Base-by-base conservation (phyloP, 2,329 filamentous ascomycete genomes). In the Alternaria ventricosa region DNA sequence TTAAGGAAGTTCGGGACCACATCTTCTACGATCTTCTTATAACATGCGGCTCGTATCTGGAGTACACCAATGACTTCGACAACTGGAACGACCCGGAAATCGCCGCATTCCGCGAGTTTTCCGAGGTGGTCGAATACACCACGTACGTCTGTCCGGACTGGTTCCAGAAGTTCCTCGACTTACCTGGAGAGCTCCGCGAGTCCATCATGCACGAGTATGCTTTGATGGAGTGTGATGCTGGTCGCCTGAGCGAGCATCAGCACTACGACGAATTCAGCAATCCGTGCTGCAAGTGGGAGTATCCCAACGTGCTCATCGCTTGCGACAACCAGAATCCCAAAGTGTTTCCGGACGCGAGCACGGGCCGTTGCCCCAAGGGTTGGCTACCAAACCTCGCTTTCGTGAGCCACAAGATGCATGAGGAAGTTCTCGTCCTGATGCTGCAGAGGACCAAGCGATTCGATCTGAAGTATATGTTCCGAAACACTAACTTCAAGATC, bases 401-500 rank as follows among this genome's bases (percentile, higher is more conserved):
- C 36, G 36, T 41, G 2, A 41, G 36, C 36, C 36, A 41, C n/a
- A 41, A 3, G 36, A 41, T 41, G 36, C 36, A 41, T 18, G 36
- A 41, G 36, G 36, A 41, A 18, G 9, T 6, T 10, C 30, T 41
- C n/a, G 51, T 44, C 12, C 13, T 41, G 15, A 55, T 55, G 51
- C 51, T 55, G 22, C 30, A 13, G 22, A 6, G 23, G 13, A 61
- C 59, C 7, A 6, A 15, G 45, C 53, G 46, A 0, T 44, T 57
- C 10, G 45, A 57, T 18, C 11, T 57, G 13, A 61, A 61, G 46
- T 61, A 61, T n/a, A 57, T 51, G 6, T 27, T 50, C 5, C 9
- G 47, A 5, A 47, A 36, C 23, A 13, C 28, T 0, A 15, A 45
- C 53, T 61, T 51, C 45, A 57, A 57, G 18, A 61, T 57, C n/a